Evolutionary conservation across 2,329 filamentous ascomycete genomes (phyloP), one percentile per base, ranked within the genome.

Genomic region (Penicillium griseofulvum): DNA sequence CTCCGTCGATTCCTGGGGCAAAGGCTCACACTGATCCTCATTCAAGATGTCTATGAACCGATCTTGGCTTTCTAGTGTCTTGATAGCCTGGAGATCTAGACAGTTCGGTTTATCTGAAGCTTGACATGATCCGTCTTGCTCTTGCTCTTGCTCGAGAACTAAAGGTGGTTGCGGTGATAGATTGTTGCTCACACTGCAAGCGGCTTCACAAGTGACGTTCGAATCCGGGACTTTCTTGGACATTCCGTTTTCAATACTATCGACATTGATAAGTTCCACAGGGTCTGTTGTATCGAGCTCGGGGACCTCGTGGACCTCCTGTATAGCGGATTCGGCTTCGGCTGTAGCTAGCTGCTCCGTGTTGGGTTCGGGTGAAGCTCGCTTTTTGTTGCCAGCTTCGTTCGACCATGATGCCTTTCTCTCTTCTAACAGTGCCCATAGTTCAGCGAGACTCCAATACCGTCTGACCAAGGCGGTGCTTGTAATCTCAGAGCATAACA

Each of bases 371-470:
- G 17, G 12, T 12, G 49, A 52, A 22, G 1, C 2, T 10, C 17
- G 24, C 19, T 26, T 29, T 17, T 47, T 26, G 9, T 24, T 52
- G 19, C 6, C 29, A 8, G 43, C 22, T 22, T 55, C 24, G 16
- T 26, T 17, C 16, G 45, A 31, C 62, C 63, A 63, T 8, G 34
- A 45, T 24, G n/a, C 24, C 24, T 57, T 61, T 44, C 64, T 61
- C 31, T 57, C 50, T 11, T 62, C 39, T 34, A 68, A 43, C 11
- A 66, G 36, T 2, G 6, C 6, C 50, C 63, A 62, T 33, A 71
- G 52, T n/a, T 69, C 61, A 8, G 67, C 55, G 6, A 70, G 49
- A 38, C 51, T 62, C 59, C 57, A 65, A 37, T 66, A 63, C 10
- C 37, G 50, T 44, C 44, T 60, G 7, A 6, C n/a, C 12, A 45